Evolutionary conservation across 495 filamentous ascomycete genomes (phyloP).

Genomic region (Cercophora sp.): DNA sequence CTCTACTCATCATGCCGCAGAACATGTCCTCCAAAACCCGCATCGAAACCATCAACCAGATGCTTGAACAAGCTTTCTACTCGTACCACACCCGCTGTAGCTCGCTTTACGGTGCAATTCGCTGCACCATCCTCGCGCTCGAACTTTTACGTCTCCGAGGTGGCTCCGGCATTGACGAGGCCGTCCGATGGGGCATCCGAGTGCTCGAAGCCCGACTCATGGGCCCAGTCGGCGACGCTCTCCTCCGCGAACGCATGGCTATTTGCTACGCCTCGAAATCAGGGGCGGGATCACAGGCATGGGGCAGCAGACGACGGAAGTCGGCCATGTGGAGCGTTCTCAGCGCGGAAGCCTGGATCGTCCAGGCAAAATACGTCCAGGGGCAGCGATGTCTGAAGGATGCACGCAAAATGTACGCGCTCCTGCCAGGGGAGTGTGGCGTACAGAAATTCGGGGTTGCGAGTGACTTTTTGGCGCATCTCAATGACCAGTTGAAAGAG

Average conservation of each 20-base stretch:
- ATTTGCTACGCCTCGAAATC: constrained; percentile 75
- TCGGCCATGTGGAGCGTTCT: constrained; percentile 86
- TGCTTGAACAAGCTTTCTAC: constrained; percentile 83
- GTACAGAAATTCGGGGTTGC: constrained; percentile 52
- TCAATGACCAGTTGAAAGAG: constrained; percentile 57
- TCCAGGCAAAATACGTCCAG: constrained; percentile 62
- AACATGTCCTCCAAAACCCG: constrained; percentile 66
- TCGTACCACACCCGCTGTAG: constrained; percentile 84
- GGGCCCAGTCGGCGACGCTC: constrained; percentile 68
- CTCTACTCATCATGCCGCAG: constrained; percentile 69
- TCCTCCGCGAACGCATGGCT: constrained; percentile 79
- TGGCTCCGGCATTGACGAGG: constrained; percentile 76
- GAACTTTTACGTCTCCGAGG: constrained; percentile 79
- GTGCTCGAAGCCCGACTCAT: constrained; percentile 73
- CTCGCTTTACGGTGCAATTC: constrained; percentile 68
- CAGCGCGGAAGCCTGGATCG: constrained; percentile 77
- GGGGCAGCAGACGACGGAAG: constrained; percentile 71
- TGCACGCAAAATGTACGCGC: constrained; percentile 64
- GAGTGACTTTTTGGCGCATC: constrained; percentile 59
- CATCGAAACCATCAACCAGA: constrained; percentile 73
- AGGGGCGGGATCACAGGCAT: constrained; percentile 57
- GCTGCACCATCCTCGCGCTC: constrained; percentile 68
- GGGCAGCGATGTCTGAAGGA: constrained; percentile 68
- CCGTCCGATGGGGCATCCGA: constrained; percentile 76
- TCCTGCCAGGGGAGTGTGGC: constrained; percentile 52